Percentiles rank a stretch among this genome's conserved stretches.
Conservation (phyloP, 805 yeast genomes). For the Yarrowia porcina region DNA sequence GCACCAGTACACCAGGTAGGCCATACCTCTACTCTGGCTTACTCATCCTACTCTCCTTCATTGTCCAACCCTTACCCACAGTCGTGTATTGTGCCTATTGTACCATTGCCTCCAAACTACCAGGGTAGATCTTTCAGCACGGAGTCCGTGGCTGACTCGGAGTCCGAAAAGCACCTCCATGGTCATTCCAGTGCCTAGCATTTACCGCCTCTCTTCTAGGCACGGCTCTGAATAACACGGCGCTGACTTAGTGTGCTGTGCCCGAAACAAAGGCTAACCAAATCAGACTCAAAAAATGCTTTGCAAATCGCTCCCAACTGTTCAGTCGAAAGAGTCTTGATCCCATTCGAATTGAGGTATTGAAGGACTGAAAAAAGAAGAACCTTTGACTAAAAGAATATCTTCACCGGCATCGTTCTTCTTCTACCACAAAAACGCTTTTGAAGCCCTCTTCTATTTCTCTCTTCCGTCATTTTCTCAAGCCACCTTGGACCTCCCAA, state of each 20-base stretch:
- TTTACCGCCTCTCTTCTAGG: neutral
- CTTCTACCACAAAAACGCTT: too few species aligned
- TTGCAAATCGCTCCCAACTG: conserved; percentile 5
- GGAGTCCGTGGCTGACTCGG: too few species aligned
- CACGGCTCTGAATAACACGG: conserved; percentile 11
- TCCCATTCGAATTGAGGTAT: neutral
- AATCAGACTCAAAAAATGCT: conserved; percentile 6
- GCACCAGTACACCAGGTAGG: too few species aligned
- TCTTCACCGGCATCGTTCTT: too few species aligned
- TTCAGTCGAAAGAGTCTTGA: neutral
- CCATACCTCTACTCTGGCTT: neutral
- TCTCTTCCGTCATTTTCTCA: neutral
- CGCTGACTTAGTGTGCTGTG: neutral
- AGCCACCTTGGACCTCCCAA: conserved; percentile 5
- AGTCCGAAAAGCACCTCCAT: too few species aligned
- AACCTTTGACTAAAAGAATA: too few species aligned
- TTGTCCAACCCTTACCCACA: conserved; percentile 5
- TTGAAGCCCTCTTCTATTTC: too few species aligned
- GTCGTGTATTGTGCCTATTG: too few species aligned
- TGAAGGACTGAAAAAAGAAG: too few species aligned
- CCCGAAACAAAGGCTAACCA: neutral
- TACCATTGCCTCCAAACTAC: too few species aligned
- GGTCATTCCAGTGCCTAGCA: too few species aligned
- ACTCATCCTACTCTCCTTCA: neutral
- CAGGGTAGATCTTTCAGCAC: too few species aligned